These are phyloP conservation scores for Salpingoeca rosetta DNA, from an alignment of 78 protist species.

Conservation along the genomic window DNA sequence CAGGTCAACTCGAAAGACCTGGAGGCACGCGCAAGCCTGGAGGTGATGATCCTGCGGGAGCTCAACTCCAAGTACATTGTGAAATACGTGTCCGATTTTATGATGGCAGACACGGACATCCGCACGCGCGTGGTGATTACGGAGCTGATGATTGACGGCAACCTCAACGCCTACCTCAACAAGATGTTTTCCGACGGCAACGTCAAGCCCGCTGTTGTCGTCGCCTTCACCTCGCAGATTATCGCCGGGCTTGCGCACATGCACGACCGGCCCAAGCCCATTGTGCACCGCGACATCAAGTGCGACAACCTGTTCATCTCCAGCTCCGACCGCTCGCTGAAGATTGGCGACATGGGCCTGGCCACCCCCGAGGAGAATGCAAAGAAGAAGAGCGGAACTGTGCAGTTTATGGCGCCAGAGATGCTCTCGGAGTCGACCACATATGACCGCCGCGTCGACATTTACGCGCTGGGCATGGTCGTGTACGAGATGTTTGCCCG, in stretches of 20 bases:
- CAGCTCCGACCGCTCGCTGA: slow-evolving; percentile 62
- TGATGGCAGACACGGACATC: slow-evolving; percentile 22
- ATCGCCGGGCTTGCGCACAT: slow-evolving; percentile 66
- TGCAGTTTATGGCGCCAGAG: slow-evolving; percentile 94
- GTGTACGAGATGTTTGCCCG: slow-evolving; percentile 81
- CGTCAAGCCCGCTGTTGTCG: slow-evolving; percentile 30
- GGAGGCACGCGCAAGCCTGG: slow-evolving; percentile 6
- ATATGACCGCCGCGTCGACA: slow-evolving; percentile 77
- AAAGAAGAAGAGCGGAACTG: slow-evolving; percentile 58
- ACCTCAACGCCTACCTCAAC: slow-evolving; percentile 42
- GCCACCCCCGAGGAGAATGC: slow-evolving; percentile 26
- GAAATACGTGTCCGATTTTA: slow-evolving; percentile 22
- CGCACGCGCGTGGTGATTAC: slow-evolving; percentile 60
- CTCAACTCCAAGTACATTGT: slow-evolving; percentile 61
- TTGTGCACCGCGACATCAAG: slow-evolving; percentile 92
- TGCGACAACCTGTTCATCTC: slow-evolving; percentile 91
- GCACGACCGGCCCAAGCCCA: slow-evolving; percentile 57
- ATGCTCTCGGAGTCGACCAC: slow-evolving; percentile 66
- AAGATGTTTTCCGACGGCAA: neutral
- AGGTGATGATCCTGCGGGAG: slow-evolving; percentile 38
- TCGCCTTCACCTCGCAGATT: slow-evolving; percentile 68
- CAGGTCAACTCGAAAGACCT: neutral
- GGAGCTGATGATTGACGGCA: slow-evolving; percentile 83
- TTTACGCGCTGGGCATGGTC: slow-evolving; percentile 89
- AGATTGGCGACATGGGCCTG: slow-evolving; percentile 92